A percentile compares a stretch with the other conserved stretches of the same genome.
These are phyloP conservation scores for Cladosporium cucumerinum DNA, from an alignment of 2,329 filamentous ascomycete species.

Conservation along the genomic window DNA sequence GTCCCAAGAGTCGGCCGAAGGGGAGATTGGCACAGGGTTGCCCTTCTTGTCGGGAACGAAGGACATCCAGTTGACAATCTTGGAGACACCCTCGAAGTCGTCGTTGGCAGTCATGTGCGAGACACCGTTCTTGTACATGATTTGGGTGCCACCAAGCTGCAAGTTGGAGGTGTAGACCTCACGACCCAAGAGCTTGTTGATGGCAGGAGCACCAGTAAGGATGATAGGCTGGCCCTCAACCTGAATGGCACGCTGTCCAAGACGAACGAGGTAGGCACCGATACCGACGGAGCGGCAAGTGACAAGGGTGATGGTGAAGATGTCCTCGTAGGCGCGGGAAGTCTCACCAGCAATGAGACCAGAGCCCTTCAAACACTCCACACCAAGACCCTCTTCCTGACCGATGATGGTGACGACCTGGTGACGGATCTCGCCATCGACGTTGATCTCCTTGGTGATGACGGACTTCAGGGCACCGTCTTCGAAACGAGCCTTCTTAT, in stretches of 20 bases:
- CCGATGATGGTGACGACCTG: conserved; percentile 93
- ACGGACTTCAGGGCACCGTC: conserved; percentile 71
- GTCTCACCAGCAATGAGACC: conserved; percentile 98
- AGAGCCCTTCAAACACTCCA: conserved; percentile 94
- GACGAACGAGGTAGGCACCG: conserved; percentile 95
- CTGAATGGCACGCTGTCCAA: conserved; percentile 97
- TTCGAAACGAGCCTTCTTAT: conserved; percentile 82
- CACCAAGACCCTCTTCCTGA: conserved; percentile 91
- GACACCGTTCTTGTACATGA: conserved; percentile 99
- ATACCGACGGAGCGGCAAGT: conserved; percentile 99
- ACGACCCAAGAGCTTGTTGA: conserved; percentile 96
- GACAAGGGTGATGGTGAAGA: conserved; percentile 96
- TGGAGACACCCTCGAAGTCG: conserved; percentile 95
- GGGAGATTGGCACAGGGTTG: conserved; percentile 86
- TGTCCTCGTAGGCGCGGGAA: conserved; percentile 94
- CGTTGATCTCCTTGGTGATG: conserved; percentile 81
- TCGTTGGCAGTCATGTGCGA: conserved; percentile 98
- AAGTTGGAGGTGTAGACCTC: conserved; percentile 99
- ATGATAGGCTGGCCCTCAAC: conserved; percentile 99
- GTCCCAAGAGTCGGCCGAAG: conserved; percentile 83
- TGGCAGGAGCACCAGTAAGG: conserved; percentile 90
- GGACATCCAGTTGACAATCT: conserved; percentile 97
- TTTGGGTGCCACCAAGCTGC: conserved; percentile 99
- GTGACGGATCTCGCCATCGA: conserved; percentile 85
- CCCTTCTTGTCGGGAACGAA: conserved; percentile 96